Evolutionary conservation across 2,329 filamentous ascomycete species (phyloP).

Genomic region (Claviceps sp.): DNA sequence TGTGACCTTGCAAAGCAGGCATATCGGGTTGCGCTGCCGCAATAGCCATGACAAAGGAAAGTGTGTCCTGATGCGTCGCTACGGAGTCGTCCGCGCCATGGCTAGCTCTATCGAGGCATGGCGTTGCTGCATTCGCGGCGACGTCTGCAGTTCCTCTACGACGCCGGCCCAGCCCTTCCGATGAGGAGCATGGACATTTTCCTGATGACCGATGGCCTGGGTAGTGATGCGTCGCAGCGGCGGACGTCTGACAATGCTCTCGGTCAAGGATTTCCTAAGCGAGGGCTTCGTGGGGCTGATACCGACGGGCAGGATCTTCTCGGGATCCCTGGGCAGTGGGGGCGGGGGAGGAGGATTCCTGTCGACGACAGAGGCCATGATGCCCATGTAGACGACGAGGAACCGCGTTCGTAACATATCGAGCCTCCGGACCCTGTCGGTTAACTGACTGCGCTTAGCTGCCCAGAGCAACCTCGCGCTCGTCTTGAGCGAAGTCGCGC

Average conservation of each 20-base stretch:
- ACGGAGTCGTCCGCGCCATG: conserved; percentile 26
- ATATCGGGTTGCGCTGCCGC: background rate
- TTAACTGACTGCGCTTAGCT: conserved; percentile 36
- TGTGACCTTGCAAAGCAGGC: background rate
- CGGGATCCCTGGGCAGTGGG: conserved; percentile 18
- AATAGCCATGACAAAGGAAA: background rate
- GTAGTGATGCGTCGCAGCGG: conserved; percentile 40
- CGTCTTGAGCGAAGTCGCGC: conserved; percentile 28
- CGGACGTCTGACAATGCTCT: conserved; percentile 31
- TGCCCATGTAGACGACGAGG: conserved; percentile 49
- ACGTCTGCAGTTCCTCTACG: conserved; percentile 47
- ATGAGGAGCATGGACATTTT: conserved; percentile 32
- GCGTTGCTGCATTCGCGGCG: conserved; percentile 45
- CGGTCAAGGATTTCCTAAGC: conserved; percentile 29
- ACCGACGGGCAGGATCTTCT: conserved; percentile 20
- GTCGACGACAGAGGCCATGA: conserved; percentile 29
- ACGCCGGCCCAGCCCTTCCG: conserved; percentile 49
- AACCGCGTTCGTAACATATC: conserved; percentile 53
- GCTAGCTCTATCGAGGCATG: conserved; percentile 49
- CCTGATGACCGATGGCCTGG: conserved; percentile 38
- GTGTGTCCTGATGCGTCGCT: background rate
- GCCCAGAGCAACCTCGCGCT: conserved; percentile 45
- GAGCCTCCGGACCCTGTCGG: conserved; percentile 44
- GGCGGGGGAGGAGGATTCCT: conserved; percentile 21
- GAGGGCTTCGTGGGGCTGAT: conserved; percentile 18